Conservation (phyloP, 164 flowering plant genomes). For the Umbilicus rupestris region DNA sequence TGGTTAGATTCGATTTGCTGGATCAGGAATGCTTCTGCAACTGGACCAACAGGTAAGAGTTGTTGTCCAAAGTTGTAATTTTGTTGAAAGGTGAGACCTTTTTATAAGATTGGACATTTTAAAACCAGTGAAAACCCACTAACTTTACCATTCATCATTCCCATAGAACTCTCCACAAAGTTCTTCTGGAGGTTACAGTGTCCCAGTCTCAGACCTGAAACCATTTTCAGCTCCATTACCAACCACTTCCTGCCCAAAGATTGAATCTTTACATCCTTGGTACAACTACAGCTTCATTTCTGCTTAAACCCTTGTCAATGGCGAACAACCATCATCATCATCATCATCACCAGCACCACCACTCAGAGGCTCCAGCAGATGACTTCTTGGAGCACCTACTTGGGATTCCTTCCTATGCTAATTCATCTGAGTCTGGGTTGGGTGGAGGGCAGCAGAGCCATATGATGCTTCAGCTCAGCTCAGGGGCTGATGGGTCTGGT, state of each 20-base stretch:
- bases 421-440: conserved; percentile 24
- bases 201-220: not conserved
- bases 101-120: conserved; percentile 14
- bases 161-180: conserved; percentile 7
- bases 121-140: conserved; percentile 16
- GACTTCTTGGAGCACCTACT: conserved; percentile 83
- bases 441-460: conserved; percentile 22
- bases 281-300: not conserved
- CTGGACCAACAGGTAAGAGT: no score
- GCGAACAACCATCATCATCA: conserved; percentile 5
- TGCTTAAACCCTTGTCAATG: conserved; percentile 9
- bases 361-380: conserved; percentile 47
- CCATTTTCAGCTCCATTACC: not conserved
- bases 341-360: conserved; percentile 51
- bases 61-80: no score
- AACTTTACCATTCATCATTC: conserved; percentile 10
- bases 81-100: conserved; percentile 15
- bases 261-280: conserved; percentile 14
- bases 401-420: conserved; percentile 41
- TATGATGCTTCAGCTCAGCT: conserved; percentile 70
- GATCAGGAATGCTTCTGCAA: no score
- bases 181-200: no score
- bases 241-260: conserved; percentile 15
- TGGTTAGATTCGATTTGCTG: no score
- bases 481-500: conserved; percentile 35